Conservation (phyloP, 495 filamentous ascomycete genomes). For the Cercophora scortea region DNA sequence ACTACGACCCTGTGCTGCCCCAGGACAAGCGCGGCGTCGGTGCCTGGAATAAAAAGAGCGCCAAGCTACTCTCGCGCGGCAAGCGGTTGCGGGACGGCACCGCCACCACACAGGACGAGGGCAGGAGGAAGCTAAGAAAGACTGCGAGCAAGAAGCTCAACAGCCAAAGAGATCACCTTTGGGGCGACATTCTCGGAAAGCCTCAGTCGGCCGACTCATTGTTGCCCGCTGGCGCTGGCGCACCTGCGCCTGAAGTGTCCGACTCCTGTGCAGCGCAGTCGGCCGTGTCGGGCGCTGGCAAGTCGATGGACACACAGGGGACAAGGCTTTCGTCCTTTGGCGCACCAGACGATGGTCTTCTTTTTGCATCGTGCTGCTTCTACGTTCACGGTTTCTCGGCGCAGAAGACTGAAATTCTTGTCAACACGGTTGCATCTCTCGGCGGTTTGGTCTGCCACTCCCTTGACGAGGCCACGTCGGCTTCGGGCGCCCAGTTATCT, state of each 20-base stretch:
- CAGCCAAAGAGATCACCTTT: conserved; percentile 73
- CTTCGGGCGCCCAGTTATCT: conserved; percentile 15
- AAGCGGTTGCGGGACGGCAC: conserved; percentile 28
- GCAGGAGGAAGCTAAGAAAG: conserved; percentile 68
- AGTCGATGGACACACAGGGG: conserved; percentile 14
- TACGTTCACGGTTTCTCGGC: conserved; percentile 55
- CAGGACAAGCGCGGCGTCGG: conserved; percentile 62
- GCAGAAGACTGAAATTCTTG: conserved; percentile 34
- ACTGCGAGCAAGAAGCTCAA: conserved; percentile 71
- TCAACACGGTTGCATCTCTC: conserved; percentile 34
- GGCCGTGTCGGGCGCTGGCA: conserved; percentile 1
- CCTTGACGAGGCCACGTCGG: conserved; percentile 32
- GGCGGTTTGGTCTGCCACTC: conserved; percentile 36
- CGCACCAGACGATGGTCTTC: conserved; percentile 12
- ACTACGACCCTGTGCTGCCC: conserved; percentile 68
- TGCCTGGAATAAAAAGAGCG: conserved; percentile 61
- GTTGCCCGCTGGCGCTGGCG: background rate
- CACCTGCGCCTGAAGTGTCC: no score
- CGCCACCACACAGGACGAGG: conserved; percentile 24
- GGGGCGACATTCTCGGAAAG: conserved; percentile 72
- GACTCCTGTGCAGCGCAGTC: background rate
- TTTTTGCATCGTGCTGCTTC: conserved; percentile 53
- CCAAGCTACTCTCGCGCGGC: conserved; percentile 27
- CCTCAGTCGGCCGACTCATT: conserved; percentile 6
- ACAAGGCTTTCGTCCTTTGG: conserved; percentile 24